These are phyloP conservation scores for Chaetomium tenue DNA, from an alignment of 495 filamentous ascomycete species.

Conservation along the genomic window DNA sequence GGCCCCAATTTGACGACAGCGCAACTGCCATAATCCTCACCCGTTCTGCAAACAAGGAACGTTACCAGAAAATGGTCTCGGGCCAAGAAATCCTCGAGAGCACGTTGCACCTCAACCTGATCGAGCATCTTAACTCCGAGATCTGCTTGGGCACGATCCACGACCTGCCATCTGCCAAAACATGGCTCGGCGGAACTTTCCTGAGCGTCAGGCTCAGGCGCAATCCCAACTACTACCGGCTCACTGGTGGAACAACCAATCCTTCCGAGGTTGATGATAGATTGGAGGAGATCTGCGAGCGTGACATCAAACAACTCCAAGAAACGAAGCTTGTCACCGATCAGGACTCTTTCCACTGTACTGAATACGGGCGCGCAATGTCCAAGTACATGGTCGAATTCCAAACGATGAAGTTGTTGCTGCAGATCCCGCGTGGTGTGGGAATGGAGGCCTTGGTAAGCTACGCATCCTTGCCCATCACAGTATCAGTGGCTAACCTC, in stretches of 20 bases:
- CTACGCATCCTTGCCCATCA: not conserved
- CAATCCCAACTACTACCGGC: conserved; percentile 76
- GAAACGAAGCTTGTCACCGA: conserved; percentile 57
- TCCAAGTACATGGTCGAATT: conserved; percentile 90
- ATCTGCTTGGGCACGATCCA: conserved; percentile 80
- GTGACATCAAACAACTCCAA: conserved; percentile 69
- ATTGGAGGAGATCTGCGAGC: conserved; percentile 77
- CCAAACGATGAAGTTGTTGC: conserved; percentile 76
- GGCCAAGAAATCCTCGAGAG: conserved; percentile 86
- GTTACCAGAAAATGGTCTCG: conserved; percentile 80
- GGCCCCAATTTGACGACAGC: conserved; percentile 87
- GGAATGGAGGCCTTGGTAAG: conserved; percentile 71
- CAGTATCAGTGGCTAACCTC: conserved; percentile 41
- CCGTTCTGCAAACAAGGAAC: conserved; percentile 58
- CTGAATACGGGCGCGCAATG: conserved; percentile 85
- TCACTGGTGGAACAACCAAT: conserved; percentile 53
- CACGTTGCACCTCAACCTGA: conserved; percentile 78
- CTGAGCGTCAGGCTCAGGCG: conserved; percentile 76
- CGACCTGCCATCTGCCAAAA: conserved; percentile 66
- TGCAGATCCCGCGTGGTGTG: conserved; percentile 60
- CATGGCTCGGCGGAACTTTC: conserved; percentile 86
- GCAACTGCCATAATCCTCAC: conserved; percentile 89
- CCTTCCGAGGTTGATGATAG: conserved; percentile 60
- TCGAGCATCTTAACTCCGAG: conserved; percentile 93
- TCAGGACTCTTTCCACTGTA: conserved; percentile 57